A percentile compares a stretch with the other conserved stretches of the same genome.
Conservation (phyloP, 1,284 basidiomycete species). For the Anthracocystis panici-leucophaei region DNA sequence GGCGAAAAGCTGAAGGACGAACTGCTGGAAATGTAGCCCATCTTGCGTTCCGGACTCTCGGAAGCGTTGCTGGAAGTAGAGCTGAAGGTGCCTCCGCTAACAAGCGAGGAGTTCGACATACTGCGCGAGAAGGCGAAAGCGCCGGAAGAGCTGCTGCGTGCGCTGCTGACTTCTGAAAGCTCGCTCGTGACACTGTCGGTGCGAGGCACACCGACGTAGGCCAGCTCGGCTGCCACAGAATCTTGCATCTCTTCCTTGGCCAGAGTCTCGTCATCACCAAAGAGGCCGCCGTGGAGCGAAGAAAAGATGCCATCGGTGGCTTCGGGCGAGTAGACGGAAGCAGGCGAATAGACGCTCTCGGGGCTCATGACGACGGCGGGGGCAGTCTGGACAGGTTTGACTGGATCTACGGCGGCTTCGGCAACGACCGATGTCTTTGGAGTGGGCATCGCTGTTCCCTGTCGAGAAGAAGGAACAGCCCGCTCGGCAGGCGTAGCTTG, state of each 20-base stretch:
- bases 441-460: conserved; percentile 25
- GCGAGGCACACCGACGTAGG: conserved; percentile 31
- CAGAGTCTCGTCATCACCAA: conserved; percentile 11
- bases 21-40: conserved; percentile 27
- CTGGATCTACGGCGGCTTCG: background rate
- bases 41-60: conserved; percentile 46
- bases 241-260: conserved; percentile 35
- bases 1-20: conserved; percentile 39
- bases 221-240: conserved; percentile 27
- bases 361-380: conserved; percentile 25
- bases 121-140: conserved; percentile 53
- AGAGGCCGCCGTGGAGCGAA: conserved; percentile 28
- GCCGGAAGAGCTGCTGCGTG: conserved; percentile 48
- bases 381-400: conserved; percentile 4
- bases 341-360: conserved; percentile 51
- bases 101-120: conserved; percentile 50
- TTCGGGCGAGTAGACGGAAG: conserved; percentile 41
- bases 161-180: conserved; percentile 37
- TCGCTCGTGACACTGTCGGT: conserved; percentile 49
- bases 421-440: conserved; percentile 10
- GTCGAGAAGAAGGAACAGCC: conserved; percentile 13
- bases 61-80: conserved; percentile 47
- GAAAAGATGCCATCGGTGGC: conserved; percentile 20
- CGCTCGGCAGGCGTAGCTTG: background rate
- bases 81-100: conserved; percentile 48